phyloP scores from a whole-genome alignment of 1,139 yeast genomes.

The Scheffersomyces titani region DNA sequence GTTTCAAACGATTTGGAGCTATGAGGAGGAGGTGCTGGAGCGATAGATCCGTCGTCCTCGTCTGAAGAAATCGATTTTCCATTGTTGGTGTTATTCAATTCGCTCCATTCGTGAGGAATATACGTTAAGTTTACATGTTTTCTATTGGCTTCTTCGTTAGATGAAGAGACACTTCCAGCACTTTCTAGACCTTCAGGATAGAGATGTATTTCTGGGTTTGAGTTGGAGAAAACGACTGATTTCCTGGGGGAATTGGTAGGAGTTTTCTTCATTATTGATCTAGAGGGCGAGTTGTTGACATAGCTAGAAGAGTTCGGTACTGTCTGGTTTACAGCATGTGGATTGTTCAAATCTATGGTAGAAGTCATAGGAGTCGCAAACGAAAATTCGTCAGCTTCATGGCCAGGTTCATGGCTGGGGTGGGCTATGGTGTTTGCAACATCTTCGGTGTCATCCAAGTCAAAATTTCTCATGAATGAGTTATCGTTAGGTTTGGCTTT shows the following conservation, averaged over 20 bases:
- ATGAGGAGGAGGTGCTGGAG: conserved; percentile 39
- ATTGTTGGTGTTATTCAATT: conserved; percentile 10
- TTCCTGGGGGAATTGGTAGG: conserved; percentile 38
- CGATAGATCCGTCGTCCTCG: conserved; percentile 24
- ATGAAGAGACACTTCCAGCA: conserved; percentile 1
- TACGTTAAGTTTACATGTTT: conserved; percentile 3
- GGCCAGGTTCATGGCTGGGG: conserved; percentile 11
- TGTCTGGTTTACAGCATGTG: not conserved
- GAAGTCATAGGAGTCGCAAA: conserved; percentile 31
- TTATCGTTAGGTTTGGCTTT: conserved; percentile 1
- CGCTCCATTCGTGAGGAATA: conserved; percentile 28
- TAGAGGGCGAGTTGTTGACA: conserved; percentile 33
- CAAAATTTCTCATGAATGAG: conserved; percentile 32
- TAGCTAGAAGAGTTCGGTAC: conserved; percentile 1
- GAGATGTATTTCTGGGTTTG: conserved; percentile 39
- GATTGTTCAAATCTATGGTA: conserved; percentile 19
- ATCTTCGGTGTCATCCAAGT: conserved; percentile 20
- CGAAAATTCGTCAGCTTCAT: conserved; percentile 30
- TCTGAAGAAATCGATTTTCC: conserved; percentile 13
- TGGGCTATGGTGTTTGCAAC: conserved; percentile 14
- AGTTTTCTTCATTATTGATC: conserved; percentile 42
- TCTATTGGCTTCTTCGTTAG: conserved; percentile 7
- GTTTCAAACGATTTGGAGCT: conserved; percentile 15
- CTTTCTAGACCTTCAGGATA: conserved; percentile 15
- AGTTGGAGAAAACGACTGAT: conserved; percentile 37